Percentiles rank a stretch among this genome's conserved stretches.
phyloP scores from a whole-genome alignment of 495 filamentous ascomycete genomes.

The Aspergillus baeticus region DNA sequence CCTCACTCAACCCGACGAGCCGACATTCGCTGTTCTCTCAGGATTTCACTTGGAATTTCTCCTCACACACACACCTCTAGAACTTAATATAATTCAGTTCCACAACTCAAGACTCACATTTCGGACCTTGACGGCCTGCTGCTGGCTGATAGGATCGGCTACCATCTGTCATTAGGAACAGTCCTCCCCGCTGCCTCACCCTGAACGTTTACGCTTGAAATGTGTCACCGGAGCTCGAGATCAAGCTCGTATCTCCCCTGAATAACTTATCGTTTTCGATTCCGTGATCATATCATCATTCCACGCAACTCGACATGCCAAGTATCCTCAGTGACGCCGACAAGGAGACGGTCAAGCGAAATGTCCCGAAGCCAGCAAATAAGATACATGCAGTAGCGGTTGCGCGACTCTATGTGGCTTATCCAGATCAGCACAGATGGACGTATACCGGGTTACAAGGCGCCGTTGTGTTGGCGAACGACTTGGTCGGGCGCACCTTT shows the following conservation, averaged over 20 bases:
- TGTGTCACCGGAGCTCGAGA: constrained; percentile 25
- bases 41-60: not conserved
- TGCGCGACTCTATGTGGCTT: constrained; percentile 89
- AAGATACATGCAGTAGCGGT: constrained; percentile 94
- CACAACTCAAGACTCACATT: not conserved
- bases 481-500: constrained; percentile 89
- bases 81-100: not conserved
- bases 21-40: constrained; percentile 14
- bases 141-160: constrained; percentile 12
- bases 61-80: not conserved
- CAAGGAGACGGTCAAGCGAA: constrained; percentile 88
- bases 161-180: constrained; percentile 16
- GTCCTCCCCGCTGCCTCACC: constrained; percentile 8
- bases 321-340: constrained; percentile 87
- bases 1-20: constrained; percentile 12
- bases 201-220: constrained; percentile 28
- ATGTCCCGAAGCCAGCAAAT: constrained; percentile 87
- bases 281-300: constrained; percentile 1
- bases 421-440: constrained; percentile 86
- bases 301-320: constrained; percentile 60
- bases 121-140: constrained; percentile 4
- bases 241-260: constrained; percentile 10
- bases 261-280: not conserved
- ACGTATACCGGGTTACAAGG: constrained; percentile 92
- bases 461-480: constrained; percentile 89